Evolutionary conservation across 2,329 filamentous ascomycete species (phyloP).

Genomic region (Helminthosporium solani): DNA sequence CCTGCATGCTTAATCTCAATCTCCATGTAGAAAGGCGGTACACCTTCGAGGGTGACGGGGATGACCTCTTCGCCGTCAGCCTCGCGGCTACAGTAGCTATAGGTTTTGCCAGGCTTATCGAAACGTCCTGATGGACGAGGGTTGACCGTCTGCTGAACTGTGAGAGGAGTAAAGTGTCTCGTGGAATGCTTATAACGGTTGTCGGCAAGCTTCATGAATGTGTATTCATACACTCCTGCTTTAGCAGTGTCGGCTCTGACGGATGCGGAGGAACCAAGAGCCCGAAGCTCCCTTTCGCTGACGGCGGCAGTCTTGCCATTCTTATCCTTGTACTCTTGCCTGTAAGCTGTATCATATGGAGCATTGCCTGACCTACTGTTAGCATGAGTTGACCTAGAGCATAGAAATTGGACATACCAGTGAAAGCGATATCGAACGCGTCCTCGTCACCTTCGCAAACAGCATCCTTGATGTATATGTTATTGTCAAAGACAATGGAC

Average conservation of each 20-base stretch:
- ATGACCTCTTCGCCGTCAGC: constrained; percentile 81
- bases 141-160: constrained; percentile 80
- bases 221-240: constrained; percentile 82
- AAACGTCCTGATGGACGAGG: constrained; percentile 81
- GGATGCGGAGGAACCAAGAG: constrained; percentile 71
- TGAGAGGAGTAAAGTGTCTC: constrained; percentile 64
- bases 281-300: constrained; percentile 71
- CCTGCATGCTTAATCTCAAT: constrained; percentile 91
- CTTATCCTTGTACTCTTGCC: constrained; percentile 70
- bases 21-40: constrained; percentile 86
- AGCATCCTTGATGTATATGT: constrained; percentile 69
- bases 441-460: constrained; percentile 96
- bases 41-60: constrained; percentile 78
- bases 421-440: constrained; percentile 76
- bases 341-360: constrained; percentile 81
- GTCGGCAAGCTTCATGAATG: constrained; percentile 79
- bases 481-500: constrained; percentile 55
- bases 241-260: constrained; percentile 84
- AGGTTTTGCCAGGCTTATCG: constrained; percentile 82
- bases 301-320: constrained; percentile 59
- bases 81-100: constrained; percentile 92
- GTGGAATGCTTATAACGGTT: constrained; percentile 78
- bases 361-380: constrained; percentile 60
- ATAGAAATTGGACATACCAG: constrained; percentile 56
- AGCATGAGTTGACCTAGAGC: constrained; percentile 2